Evolutionary conservation across 164 flowering plant species (phyloP), one percentile per base, ranked within the genome.

Genomic region (Vitis vinifera): DNA sequence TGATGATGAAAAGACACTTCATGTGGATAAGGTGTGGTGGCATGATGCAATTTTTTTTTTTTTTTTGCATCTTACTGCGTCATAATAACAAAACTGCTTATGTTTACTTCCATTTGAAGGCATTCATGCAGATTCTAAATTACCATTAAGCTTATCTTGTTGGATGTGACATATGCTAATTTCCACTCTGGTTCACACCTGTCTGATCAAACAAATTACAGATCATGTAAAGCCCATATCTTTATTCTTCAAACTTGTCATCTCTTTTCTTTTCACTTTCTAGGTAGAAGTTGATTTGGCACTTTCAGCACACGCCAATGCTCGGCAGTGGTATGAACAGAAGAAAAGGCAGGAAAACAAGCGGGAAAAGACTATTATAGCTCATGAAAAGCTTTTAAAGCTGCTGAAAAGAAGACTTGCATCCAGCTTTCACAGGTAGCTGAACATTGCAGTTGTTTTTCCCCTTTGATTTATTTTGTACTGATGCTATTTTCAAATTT

Each of bases 201-300:
- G 44, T 6, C 44, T 4, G 44, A 31, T 31, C 44, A 19, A 6
- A 31, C 44, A 31, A 31, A 31, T 31, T 3, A 31, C 44, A 31
- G 7, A 31, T 31, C 44, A 31, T 31, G 7, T 31, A 31, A 31
- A 31, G n/a, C 49, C 31, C n/a, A 15, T 51, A 49, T 19, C 52
- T 11, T 3, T 31, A 6, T 31, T 31, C 7, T 31, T 31, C 44
- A 31, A 31, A 31, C 44, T 31, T 31, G 44, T 31, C 44, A 19
- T 13, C 12, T 52, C 4, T 15, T 13, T 48, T 52, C 16, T 51
- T 53, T 55, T 29, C 15, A 55, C 10, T 50, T 72, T 78, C 29
- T 80, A 94, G 98, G 98, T 95, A 6, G 99, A 93, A 82, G 96
- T 95, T 77, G 99, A 95, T 84, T 81, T 95, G 70, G 83, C 97